These are phyloP conservation scores for Ceratobasidium sp. DNA, from an alignment of 1,284 basidiomycete species.

Conservation along the genomic window DNA sequence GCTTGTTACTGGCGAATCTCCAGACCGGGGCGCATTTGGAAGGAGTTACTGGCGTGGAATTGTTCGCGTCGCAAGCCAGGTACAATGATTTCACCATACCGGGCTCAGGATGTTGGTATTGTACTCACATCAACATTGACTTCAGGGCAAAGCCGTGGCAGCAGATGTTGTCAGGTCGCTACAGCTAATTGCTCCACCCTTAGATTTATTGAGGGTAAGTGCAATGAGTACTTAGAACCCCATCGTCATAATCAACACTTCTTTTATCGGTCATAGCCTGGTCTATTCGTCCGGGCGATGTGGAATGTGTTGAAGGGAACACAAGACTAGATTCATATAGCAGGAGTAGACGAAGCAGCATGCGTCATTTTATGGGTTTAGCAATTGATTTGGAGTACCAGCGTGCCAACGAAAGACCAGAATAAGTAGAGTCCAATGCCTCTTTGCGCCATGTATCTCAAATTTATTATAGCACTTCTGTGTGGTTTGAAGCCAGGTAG, in stretches of 20 bases:
- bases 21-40: slow-evolving; percentile 23
- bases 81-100: not conserved
- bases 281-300: slow-evolving; percentile 27
- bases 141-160: slow-evolving; percentile 11
- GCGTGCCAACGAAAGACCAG: no score
- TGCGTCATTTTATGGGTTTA: no score
- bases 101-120: not conserved
- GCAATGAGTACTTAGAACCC: not conserved
- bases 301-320: not conserved
- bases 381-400: no score
- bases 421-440: no score
- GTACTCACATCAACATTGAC: not conserved
- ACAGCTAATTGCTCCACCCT: slow-evolving; percentile 18
- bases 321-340: not conserved
- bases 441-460: no score
- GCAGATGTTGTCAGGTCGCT: not conserved
- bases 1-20: slow-evolving; percentile 7
- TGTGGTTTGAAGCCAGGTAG: no score
- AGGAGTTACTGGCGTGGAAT: slow-evolving; percentile 32
- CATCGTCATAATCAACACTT: not conserved
- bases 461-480: no score
- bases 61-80: slow-evolving; percentile 22
- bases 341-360: no score
- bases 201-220: slow-evolving; percentile 28
- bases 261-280: not conserved